Conservation (phyloP, 75 land plant genomes). For the Ceratopteris richardii region DNA sequence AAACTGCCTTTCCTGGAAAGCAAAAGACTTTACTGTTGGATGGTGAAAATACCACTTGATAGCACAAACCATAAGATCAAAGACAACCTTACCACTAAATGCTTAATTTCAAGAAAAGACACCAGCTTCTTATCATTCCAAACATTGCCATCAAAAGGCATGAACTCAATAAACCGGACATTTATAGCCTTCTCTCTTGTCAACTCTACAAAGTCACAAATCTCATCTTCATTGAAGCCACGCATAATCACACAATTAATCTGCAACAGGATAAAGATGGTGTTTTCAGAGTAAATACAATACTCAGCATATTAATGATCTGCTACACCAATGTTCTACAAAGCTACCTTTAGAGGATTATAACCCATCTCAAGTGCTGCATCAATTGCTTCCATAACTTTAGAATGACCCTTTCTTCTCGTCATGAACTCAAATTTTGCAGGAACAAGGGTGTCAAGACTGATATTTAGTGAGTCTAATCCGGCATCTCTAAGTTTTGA, state of each 20-base stretch:
- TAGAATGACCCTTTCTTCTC: constrained; percentile 80
- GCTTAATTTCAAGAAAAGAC: constrained; percentile 81
- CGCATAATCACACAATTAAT: constrained; percentile 97
- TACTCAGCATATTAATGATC: too few relatives aligned
- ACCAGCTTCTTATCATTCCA: constrained; percentile 97
- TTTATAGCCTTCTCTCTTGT: constrained; percentile 75
- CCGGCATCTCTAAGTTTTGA: constrained; percentile 77
- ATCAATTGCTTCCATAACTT: constrained; percentile 74
- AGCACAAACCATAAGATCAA: too few relatives aligned
- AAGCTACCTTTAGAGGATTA: constrained; percentile 75
- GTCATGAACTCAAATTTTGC: constrained; percentile 96
- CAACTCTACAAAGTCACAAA: constrained; percentile 83
- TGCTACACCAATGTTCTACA: neutral
- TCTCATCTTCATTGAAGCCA: constrained; percentile 95
- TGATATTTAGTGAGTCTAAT: constrained; percentile 65
- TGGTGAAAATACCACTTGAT: too few relatives aligned
- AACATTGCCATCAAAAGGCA: constrained; percentile 99
- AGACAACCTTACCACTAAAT: constrained; percentile 66
- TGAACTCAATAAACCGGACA: constrained; percentile 95
- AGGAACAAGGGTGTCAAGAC: constrained; percentile 88
- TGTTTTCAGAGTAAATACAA: too few relatives aligned
- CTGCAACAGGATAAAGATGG: constrained; percentile 22
- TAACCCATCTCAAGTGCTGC: constrained; percentile 73
- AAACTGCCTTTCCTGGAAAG: constrained; percentile 36
- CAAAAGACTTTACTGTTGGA: too few relatives aligned